A percentile compares a stretch with the other conserved stretches of the same genome.
Evolutionary conservation across 345 rosid species (phyloP).

Genomic region (Arabis hirsuta): DNA sequence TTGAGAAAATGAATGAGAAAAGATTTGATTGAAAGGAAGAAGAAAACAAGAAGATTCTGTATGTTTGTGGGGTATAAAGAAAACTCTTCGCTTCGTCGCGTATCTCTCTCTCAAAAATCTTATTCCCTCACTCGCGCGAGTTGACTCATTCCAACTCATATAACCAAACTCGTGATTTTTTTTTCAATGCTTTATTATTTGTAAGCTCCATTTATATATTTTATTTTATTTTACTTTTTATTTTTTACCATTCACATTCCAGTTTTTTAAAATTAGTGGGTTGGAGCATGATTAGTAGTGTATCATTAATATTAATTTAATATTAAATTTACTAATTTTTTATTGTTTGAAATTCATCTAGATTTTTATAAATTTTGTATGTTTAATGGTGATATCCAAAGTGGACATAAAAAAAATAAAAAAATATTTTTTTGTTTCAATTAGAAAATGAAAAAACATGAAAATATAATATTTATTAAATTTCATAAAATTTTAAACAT

Average conservation of each 20-base stretch:
- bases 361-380: no score
- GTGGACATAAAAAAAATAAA: no score
- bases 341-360: no score
- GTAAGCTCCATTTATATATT: neutral
- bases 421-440: no score
- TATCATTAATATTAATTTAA: no score
- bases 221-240: no score
- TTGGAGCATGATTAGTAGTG: no score
- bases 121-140: conserved; percentile 24
- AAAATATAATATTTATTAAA: no score
- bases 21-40: conserved; percentile 33
- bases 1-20: neutral
- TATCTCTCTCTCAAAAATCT: conserved; percentile 50
- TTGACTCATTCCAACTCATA: conserved; percentile 17
- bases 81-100: conserved; percentile 64
- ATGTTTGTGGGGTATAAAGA: conserved; percentile 30
- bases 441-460: no score
- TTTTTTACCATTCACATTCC: neutral
- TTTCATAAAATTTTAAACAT: no score
- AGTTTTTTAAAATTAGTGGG: neutral
- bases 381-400: no score
- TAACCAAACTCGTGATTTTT: conserved; percentile 33
- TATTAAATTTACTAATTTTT: no score
- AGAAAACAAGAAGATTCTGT: conserved; percentile 47
- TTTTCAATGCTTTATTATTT: neutral